A percentile compares a stretch with the other conserved stretches of the same genome.
These are phyloP conservation scores for Saururus chinensis DNA, from an alignment of 164 flowering plant genomes.

Conservation along the genomic window DNA sequence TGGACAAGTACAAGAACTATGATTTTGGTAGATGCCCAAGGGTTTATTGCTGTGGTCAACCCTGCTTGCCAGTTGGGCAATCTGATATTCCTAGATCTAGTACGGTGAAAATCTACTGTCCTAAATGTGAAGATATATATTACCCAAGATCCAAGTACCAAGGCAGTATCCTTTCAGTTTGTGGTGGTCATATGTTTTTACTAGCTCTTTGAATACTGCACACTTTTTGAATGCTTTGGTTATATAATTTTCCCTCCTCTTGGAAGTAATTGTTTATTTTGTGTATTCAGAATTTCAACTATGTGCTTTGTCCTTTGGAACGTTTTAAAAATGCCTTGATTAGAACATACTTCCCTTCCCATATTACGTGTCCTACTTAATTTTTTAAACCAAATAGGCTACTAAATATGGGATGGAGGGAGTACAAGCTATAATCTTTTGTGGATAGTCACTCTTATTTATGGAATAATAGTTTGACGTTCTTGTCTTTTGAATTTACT, in stretches of 20 bases:
- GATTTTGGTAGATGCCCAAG: constrained; percentile 92
- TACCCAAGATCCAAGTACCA: constrained; percentile 76
- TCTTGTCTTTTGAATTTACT: too few relatives aligned
- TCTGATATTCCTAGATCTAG: constrained; percentile 79
- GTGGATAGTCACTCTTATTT: too few relatives aligned
- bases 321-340: too few relatives aligned
- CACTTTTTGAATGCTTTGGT: not conserved
- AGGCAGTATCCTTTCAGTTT: constrained; percentile 64
- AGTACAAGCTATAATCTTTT: too few relatives aligned
- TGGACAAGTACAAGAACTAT: constrained; percentile 73
- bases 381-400: too few relatives aligned
- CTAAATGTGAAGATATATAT: constrained; percentile 81
- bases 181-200: not conserved
- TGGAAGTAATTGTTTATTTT: too few relatives aligned
- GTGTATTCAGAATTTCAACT: too few relatives aligned
- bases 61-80: constrained; percentile 87
- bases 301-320: too few relatives aligned
- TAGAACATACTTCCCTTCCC: too few relatives aligned
- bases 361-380: too few relatives aligned
- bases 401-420: too few relatives aligned
- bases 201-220: not conserved
- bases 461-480: too few relatives aligned
- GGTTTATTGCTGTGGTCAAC: constrained; percentile 80
- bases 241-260: not conserved
- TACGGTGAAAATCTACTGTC: constrained; percentile 81